phyloP scores from a whole-genome alignment of 768 basidiomycete species.

The Leccinum uliginosum region DNA sequence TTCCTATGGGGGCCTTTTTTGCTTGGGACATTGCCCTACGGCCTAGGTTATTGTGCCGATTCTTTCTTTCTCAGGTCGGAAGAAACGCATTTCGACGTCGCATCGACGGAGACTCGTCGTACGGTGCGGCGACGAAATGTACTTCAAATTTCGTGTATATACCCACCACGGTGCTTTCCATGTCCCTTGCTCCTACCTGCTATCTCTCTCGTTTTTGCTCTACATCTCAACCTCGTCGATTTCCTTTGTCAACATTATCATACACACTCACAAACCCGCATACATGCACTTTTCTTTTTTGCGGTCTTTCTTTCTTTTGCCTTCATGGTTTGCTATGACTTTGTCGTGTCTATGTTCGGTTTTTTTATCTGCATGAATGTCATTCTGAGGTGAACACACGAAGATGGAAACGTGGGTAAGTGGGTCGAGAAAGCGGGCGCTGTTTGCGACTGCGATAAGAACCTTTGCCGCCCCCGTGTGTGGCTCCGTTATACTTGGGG shows the following conservation, averaged over 20 bases:
- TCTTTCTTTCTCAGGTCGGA: conserved; percentile 11
- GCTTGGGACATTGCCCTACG: conserved; percentile 1
- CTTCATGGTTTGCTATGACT: background rate
- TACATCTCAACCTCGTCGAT: conserved; percentile 7
- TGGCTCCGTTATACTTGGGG: background rate
- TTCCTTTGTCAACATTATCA: background rate
- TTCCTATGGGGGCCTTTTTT: background rate
- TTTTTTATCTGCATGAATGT: conserved; percentile 1
- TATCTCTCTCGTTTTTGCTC: conserved; percentile 8
- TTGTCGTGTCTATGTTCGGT: background rate
- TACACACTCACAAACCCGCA: conserved; percentile 4
- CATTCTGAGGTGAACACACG: background rate
- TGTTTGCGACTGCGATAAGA: background rate
- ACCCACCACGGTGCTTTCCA: conserved; percentile 8
- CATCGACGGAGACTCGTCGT: conserved; percentile 7
- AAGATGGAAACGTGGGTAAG: background rate
- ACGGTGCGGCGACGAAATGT: conserved; percentile 2
- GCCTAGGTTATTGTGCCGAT: conserved; percentile 4
- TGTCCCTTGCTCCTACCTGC: background rate
- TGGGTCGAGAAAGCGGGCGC: background rate
- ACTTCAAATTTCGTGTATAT: conserved; percentile 14
- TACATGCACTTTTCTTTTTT: conserved; percentile 12
- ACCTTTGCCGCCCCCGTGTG: background rate
- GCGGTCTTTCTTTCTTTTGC: background rate
- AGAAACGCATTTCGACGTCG: conserved; percentile 12